Base-by-base conservation (phyloP, 1,284 basidiomycete species). In the Wallemia ichthyophaga region DNA sequence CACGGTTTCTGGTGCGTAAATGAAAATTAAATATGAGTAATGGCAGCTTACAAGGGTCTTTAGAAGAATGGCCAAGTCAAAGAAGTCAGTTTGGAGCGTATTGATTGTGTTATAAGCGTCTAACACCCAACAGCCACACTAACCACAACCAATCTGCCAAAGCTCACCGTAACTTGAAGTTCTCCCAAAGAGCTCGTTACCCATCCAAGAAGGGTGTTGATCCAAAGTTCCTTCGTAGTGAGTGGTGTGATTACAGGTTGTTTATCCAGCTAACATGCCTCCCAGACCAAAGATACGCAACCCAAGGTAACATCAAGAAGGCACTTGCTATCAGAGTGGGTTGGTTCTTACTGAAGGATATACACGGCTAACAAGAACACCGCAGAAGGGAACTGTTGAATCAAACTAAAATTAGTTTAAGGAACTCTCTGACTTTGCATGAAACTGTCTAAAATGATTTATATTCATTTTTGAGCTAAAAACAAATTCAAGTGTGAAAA, bases 71-170 rank as follows among this genome's bases (percentile, higher is more conserved):
- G 37, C 37, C 37, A 48, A 48, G 37, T 48, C 37, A 48, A 48
- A 48, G 37, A 48, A 48, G 37, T 48, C 13, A 3, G 37, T 48
- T 31, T 31, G 17, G 17, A 48, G 37, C 9, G 11, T 48, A 17
- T 31, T 31, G 28, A 7, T 7, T 31, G 17, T 31, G 17, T 17
- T 31, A 7, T 31, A 31, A 7, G 7, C 28, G 17, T 7, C 37
- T 48, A 21, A 48, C 28, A 48, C 11, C n/a, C 5, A 11, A 48
- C 37, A 48, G 37, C 37, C 37, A 48, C 37, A 48, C 37, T 48
- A 48, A 48, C 37, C 37, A 48, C 37, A 48, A 48, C 37, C 37
- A 48, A 48, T 48, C 37, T 48, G 37, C 37, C n/a, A 48, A 48
- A 21, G 37, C 37, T 48, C 37, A 48, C 37, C 37, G 37, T 48